Evolutionary conservation across 2,329 filamentous ascomycete genomes (phyloP).

Genomic region (Cercospora zeae-maydis): DNA sequence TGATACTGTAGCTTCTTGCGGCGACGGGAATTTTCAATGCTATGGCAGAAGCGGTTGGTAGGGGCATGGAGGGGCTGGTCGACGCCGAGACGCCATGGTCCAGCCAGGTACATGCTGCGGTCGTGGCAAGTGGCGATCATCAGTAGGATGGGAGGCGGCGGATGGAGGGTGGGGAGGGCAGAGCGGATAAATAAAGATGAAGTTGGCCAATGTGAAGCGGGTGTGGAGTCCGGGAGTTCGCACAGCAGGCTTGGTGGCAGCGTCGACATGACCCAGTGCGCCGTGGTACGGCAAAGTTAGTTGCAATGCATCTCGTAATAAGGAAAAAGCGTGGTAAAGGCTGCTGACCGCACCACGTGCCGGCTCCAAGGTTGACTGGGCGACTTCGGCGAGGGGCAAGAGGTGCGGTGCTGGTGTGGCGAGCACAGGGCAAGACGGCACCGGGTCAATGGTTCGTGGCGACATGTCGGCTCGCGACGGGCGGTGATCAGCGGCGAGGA

Average conservation of each 20-base stretch:
- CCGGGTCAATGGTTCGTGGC: background rate
- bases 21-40: background rate
- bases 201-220: too few species aligned
- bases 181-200: background rate
- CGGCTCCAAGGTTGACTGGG: background rate
- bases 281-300: background rate
- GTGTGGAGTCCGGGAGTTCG: background rate
- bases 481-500: background rate
- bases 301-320: conserved; percentile 3
- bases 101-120: background rate
- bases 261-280: background rate
- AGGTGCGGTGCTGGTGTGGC: background rate
- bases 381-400: background rate
- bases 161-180: background rate
- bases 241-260: background rate
- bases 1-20: background rate
- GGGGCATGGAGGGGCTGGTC: background rate
- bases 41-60: background rate
- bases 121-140: background rate
- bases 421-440: background rate
- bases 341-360: conserved; percentile 4
- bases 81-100: background rate
- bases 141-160: background rate
- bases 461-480: background rate
- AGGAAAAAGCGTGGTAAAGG: background rate